Conservation (phyloP, 2,329 filamentous ascomycete species). For the Neodidymelliopsis sp. region DNA sequence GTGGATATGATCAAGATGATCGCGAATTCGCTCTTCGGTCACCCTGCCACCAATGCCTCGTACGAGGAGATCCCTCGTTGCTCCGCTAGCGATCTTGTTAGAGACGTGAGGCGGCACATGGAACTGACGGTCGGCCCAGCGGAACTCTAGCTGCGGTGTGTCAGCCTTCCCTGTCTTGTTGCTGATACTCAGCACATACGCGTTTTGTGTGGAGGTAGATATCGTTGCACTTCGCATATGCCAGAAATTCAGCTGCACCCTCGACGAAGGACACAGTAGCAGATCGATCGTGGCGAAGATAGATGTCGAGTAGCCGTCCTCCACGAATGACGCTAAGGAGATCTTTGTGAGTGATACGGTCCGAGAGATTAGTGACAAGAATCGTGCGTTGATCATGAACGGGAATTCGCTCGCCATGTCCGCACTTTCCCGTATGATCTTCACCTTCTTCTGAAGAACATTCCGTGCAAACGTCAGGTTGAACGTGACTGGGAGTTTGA, state of each 20-base stretch:
- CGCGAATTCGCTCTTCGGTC: constrained; percentile 70
- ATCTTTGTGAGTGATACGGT: constrained; percentile 70
- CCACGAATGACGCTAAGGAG: constrained; percentile 71
- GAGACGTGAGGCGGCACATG: constrained; percentile 68
- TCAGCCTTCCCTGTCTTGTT: constrained; percentile 1
- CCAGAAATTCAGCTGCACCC: constrained; percentile 66
- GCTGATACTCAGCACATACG: constrained; percentile 56
- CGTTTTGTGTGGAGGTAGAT: constrained; percentile 73
- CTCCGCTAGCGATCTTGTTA: constrained; percentile 69
- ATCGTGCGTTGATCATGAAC: constrained; percentile 63
- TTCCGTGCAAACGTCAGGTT: constrained; percentile 26
- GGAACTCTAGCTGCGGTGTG: constrained; percentile 65
- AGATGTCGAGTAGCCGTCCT: constrained; percentile 74
- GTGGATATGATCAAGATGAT: constrained; percentile 83
- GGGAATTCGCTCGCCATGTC: constrained; percentile 26
- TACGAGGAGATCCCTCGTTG: constrained; percentile 77
- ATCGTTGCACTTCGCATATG: constrained; percentile 69
- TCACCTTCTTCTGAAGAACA: constrained; percentile 28
- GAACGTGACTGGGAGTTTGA: constrained; percentile 27
- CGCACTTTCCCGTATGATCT: not conserved
- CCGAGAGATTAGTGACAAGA: constrained; percentile 67
- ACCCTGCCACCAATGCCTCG: constrained; percentile 63
- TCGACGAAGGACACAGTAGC: constrained; percentile 76
- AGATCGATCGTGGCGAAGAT: constrained; percentile 66
- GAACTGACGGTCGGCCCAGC: constrained; percentile 77